Conservation (phyloP, 2,329 filamentous ascomycete genomes). For the Ilyonectria destructans region DNA sequence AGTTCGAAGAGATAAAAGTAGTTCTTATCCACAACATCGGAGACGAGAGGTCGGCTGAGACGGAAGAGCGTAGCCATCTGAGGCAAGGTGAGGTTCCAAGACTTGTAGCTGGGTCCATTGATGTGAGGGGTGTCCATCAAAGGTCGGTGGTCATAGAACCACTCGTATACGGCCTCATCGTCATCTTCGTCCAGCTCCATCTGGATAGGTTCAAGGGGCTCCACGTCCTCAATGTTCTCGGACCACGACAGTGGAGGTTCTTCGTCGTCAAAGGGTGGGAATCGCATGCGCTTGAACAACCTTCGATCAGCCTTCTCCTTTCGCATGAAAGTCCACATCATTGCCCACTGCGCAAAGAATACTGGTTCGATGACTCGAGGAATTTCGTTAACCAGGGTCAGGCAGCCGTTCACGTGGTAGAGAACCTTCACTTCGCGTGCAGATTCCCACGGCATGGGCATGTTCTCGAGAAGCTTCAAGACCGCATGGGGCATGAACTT, state of each 20-base stretch:
- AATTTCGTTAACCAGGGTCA: slow-evolving; percentile 97
- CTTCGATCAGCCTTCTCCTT: slow-evolving; percentile 96
- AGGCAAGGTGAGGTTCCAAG: slow-evolving; percentile 91
- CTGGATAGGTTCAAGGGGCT: slow-evolving; percentile 97
- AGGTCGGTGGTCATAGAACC: slow-evolving; percentile 97
- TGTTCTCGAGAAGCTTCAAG: slow-evolving; percentile 96
- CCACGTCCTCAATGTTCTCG: slow-evolving; percentile 98
- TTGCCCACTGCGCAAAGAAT: slow-evolving; percentile 98
- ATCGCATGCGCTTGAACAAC: slow-evolving; percentile 99
- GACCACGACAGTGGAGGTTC: slow-evolving; percentile 98
- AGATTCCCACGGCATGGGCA: slow-evolving; percentile 99
- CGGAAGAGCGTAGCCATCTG: slow-evolving; percentile 98
- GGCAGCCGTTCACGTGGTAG: slow-evolving; percentile 97
- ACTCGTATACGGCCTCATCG: slow-evolving; percentile 92
- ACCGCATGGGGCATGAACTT: slow-evolving; percentile 99
- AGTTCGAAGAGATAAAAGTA: slow-evolving; percentile 98
- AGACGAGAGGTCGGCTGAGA: slow-evolving; percentile 90
- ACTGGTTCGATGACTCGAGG: slow-evolving; percentile 98
- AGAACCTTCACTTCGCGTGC: slow-evolving; percentile 96
- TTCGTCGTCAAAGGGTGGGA: slow-evolving; percentile 98
- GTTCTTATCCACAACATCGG: slow-evolving; percentile 94
- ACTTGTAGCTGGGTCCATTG: slow-evolving; percentile 96
- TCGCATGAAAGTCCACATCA: slow-evolving; percentile 99
- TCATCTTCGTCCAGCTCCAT: slow-evolving; percentile 98
- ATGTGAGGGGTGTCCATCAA: slow-evolving; percentile 93